Evolutionary conservation across 495 filamentous ascomycete genomes (phyloP).

Genomic region (Xylaria scruposa): DNA sequence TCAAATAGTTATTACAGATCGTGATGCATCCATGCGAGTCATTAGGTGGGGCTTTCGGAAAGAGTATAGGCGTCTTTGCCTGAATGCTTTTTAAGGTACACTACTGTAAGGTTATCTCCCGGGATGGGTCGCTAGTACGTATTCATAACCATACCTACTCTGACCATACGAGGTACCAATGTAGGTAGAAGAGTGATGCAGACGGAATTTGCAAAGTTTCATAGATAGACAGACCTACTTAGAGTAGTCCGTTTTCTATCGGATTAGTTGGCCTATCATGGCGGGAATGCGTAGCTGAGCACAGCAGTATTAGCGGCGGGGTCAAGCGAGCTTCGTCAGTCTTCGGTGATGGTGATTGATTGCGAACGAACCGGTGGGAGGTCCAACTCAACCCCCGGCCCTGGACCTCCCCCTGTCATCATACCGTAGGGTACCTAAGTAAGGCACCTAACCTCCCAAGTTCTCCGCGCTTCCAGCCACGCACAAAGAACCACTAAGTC

Average conservation of each 20-base stretch:
- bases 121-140: not conserved
- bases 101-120: not conserved
- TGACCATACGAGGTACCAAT: not conserved
- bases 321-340: not conserved
- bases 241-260: not conserved
- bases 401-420: conserved; percentile 7
- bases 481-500: not conserved
- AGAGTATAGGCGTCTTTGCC: not conserved
- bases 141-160: not conserved
- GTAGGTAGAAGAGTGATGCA: not conserved
- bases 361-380: conserved; percentile 15
- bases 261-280: not conserved
- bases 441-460: conserved; percentile 3
- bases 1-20: conserved; percentile 3
- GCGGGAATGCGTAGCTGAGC: not conserved
- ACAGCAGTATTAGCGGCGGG: conserved; percentile 6
- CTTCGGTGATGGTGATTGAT: not conserved
- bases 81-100: not conserved
- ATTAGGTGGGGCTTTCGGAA: conserved; percentile 13
- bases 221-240: not conserved
- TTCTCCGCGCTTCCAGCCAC: conserved; percentile 22
- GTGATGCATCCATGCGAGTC: conserved; percentile 24
- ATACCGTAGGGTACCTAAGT: not conserved
- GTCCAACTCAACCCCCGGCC: not conserved
- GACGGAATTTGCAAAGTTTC: not conserved